These are phyloP conservation scores for Penicillium taxi DNA, from an alignment of 495 filamentous ascomycete genomes.

Conservation along the genomic window DNA sequence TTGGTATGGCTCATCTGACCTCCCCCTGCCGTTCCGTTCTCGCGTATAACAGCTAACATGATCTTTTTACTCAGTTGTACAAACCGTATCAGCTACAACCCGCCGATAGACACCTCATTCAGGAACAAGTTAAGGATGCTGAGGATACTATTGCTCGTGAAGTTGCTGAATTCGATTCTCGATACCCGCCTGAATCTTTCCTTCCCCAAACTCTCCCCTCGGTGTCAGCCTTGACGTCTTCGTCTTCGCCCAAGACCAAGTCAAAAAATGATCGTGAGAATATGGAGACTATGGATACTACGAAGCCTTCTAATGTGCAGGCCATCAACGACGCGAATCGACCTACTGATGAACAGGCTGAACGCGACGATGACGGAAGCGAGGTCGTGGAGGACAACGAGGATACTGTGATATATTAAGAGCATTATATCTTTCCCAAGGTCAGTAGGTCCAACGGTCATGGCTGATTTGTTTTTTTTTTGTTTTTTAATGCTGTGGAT, in stretches of 20 bases:
- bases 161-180: conserved; percentile 41
- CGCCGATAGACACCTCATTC: conserved; percentile 54
- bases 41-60: conserved; percentile 3
- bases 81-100: conserved; percentile 71
- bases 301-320: too few relatives aligned
- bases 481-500: too few relatives aligned
- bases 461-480: too few relatives aligned
- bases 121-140: conserved; percentile 50
- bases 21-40: background rate
- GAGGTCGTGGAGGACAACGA: conserved; percentile 72
- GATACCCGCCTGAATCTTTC: conserved; percentile 21
- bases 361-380: conserved; percentile 53
- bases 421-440: background rate
- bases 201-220: conserved; percentile 5
- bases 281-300: too few relatives aligned
- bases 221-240: background rate
- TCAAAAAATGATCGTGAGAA: too few relatives aligned
- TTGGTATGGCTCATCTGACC: conserved; percentile 76
- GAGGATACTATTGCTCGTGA: conserved; percentile 45
- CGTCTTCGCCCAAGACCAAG: too few relatives aligned
- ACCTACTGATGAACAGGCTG: conserved; percentile 15
- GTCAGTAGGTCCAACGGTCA: background rate
- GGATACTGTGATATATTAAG: conserved; percentile 80
- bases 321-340: conserved; percentile 16
- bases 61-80: conserved; percentile 70